Percentiles rank a stretch among this genome's conserved stretches.
Evolutionary conservation across 2,329 filamentous ascomycete species (phyloP).

Genomic region (Colletotrichum destructivum): DNA sequence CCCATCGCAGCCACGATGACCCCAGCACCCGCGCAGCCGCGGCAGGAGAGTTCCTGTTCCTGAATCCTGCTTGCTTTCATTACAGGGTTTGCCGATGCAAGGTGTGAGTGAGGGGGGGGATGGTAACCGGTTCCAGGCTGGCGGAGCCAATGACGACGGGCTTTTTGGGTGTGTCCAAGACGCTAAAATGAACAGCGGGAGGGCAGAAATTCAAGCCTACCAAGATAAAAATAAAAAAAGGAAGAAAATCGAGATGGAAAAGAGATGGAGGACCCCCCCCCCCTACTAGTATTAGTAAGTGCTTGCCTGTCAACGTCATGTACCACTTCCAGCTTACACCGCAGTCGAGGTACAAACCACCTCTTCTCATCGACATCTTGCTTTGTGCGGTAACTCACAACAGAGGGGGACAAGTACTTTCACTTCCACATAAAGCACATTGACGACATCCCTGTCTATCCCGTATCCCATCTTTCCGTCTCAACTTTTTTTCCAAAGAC

Average conservation of each 20-base stretch:
- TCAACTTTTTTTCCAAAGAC: conserved; percentile 5
- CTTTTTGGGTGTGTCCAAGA: conserved; percentile 7
- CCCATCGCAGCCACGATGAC: conserved; percentile 8
- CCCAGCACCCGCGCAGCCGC: conserved; percentile 13
- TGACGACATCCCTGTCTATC: conserved; percentile 13
- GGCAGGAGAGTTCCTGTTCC: conserved; percentile 31
- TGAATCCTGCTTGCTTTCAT: conserved; percentile 27
- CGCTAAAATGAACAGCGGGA: conserved; percentile 7
- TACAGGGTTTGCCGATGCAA: conserved; percentile 33
- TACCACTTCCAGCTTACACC: background rate
- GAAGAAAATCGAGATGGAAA: background rate
- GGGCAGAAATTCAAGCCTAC: background rate
- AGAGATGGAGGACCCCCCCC: background rate
- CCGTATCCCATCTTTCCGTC: background rate
- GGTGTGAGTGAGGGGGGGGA: background rate
- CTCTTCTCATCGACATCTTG: too few species aligned
- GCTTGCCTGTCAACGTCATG: too few species aligned
- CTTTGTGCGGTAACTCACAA: too few species aligned
- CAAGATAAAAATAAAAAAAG: background rate
- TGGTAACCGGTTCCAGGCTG: conserved; percentile 31
- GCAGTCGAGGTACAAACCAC: background rate
- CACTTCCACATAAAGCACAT: background rate
- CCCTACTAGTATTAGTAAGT: background rate
- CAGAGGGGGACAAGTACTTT: background rate
- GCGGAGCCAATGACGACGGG: conserved; percentile 35